Percentiles rank a stretch among this genome's conserved stretches.
phyloP scores from a whole-genome alignment of 106 monocot species.

The Allium fistulosum region DNA sequence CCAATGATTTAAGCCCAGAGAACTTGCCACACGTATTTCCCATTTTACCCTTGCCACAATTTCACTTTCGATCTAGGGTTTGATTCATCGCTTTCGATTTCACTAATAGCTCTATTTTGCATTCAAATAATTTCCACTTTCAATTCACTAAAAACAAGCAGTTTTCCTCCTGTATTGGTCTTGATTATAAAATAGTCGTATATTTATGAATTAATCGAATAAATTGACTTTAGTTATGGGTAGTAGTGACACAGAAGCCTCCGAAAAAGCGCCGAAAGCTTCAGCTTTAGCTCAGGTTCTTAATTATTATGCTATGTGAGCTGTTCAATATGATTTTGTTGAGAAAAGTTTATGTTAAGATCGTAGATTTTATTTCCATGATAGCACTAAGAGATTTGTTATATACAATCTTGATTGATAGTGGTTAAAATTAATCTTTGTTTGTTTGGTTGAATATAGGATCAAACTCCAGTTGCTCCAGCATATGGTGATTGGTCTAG shows the following conservation, averaged over 20 bases:
- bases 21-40: background rate
- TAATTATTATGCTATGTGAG: background rate
- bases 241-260: conserved; percentile 29
- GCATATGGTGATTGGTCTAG: conserved; percentile 53
- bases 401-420: no score
- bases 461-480: conserved; percentile 26
- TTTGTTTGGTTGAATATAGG: conserved; percentile 18
- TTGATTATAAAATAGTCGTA: background rate
- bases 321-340: conserved; percentile 1
- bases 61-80: background rate
- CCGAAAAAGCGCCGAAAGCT: conserved; percentile 39
- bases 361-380: background rate
- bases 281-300: conserved; percentile 24
- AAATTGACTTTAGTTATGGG: conserved; percentile 28
- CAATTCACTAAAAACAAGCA: background rate
- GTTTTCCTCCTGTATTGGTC: no score
- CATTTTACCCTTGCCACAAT: background rate
- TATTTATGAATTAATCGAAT: background rate
- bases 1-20: no score
- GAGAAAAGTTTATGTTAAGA: background rate
- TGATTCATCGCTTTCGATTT: background rate
- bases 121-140: background rate
- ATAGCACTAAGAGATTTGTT: no score
- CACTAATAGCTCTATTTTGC: background rate
- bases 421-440: no score